Percentiles rank a stretch among this genome's conserved stretches.
phyloP scores from a whole-genome alignment of 2,329 filamentous ascomycete genomes.

The Leptosphaerulina australis region DNA sequence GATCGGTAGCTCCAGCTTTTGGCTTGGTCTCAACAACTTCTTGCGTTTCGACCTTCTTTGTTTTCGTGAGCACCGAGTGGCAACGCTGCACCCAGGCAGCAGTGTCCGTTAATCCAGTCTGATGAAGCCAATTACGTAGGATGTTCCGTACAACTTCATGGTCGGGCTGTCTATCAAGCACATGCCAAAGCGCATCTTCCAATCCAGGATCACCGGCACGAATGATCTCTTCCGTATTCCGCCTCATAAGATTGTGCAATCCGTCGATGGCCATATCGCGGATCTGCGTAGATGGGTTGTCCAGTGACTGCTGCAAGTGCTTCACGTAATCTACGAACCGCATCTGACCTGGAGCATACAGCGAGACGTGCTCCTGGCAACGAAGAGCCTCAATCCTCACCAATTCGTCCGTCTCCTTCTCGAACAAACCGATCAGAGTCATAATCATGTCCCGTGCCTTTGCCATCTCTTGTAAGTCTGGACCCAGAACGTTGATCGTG shows the following conservation, averaged over 20 bases:
- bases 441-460: conserved; percentile 94
- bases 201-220: conserved; percentile 75
- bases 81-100: conserved; percentile 86
- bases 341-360: conserved; percentile 89
- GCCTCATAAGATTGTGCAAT: conserved; percentile 92
- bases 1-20: conserved; percentile 68
- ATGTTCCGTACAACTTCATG: conserved; percentile 86
- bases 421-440: conserved; percentile 82
- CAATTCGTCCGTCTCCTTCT: conserved; percentile 71
- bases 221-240: conserved; percentile 83
- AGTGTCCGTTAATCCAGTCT: conserved; percentile 82
- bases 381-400: conserved; percentile 78
- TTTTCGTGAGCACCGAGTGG: conserved; percentile 88
- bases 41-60: conserved; percentile 69
- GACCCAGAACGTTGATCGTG: conserved; percentile 94
- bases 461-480: conserved; percentile 88
- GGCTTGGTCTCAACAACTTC: conserved; percentile 55
- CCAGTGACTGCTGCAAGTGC: conserved; percentile 77
- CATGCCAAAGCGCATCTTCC: conserved; percentile 90
- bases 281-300: conserved; percentile 70
- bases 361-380: conserved; percentile 86
- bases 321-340: conserved; percentile 84
- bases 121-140: conserved; percentile 89
- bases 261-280: conserved; percentile 84
- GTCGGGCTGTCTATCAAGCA: conserved; percentile 76